These are phyloP conservation scores for Hippophae tibetana DNA, from an alignment of 306 rosid genomes.

Conservation along the genomic window DNA sequence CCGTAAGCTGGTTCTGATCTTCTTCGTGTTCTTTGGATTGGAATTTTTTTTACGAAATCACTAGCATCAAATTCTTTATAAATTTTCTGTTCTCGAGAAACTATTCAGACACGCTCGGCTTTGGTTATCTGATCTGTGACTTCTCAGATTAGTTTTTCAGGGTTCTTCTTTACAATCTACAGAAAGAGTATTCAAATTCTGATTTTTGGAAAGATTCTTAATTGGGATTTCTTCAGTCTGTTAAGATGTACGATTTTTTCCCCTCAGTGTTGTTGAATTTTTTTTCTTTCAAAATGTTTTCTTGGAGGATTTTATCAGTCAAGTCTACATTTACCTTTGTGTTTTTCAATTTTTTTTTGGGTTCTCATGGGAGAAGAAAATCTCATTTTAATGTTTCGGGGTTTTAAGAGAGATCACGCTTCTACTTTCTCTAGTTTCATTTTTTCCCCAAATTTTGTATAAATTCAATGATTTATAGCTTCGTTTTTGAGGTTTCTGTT, in stretches of 20 bases:
- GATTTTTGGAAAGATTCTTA: slow-evolving; percentile 9
- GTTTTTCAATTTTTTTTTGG: too few relatives aligned
- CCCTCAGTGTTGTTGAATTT: background rate
- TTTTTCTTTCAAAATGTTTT: too few relatives aligned
- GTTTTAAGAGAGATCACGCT: background rate
- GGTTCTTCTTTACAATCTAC: slow-evolving; percentile 3
- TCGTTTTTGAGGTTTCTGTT: slow-evolving; percentile 15
- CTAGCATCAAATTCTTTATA: slow-evolving; percentile 6
- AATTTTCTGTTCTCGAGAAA: slow-evolving; percentile 11
- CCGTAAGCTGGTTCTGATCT: slow-evolving; percentile 34
- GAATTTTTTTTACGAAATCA: background rate
- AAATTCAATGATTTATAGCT: too few relatives aligned
- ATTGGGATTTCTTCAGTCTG: slow-evolving; percentile 19
- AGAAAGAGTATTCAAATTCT: background rate
- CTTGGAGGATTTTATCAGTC: background rate
- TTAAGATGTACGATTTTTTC: slow-evolving; percentile 1
- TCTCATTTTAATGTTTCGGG: background rate
- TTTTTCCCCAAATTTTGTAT: background rate
- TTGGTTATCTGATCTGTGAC: slow-evolving; percentile 10
- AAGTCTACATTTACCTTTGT: background rate
- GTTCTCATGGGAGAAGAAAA: background rate
- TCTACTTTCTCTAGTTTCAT: background rate
- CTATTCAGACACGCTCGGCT: slow-evolving; percentile 20
- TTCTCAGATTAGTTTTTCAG: slow-evolving; percentile 19
- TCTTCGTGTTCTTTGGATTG: slow-evolving; percentile 5